Conservation (phyloP, 75 land plant species). For the Pinus albicaulis region DNA sequence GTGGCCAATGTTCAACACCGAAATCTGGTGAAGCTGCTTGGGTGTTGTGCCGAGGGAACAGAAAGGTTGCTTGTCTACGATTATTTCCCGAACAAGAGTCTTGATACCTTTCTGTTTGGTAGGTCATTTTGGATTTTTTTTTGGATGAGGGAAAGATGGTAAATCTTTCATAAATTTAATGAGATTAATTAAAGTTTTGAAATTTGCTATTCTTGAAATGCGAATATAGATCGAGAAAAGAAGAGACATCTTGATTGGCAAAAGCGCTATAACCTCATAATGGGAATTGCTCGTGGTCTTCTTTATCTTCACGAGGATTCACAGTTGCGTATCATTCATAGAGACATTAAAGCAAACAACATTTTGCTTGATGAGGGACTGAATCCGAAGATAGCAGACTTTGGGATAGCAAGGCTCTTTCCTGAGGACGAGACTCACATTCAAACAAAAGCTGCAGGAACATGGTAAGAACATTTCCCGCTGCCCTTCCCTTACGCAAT, state of each 20-base stretch:
- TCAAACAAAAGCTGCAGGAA: not conserved
- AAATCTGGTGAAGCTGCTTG: constrained; percentile 33
- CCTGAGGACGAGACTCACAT: not conserved
- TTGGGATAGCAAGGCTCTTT: not conserved
- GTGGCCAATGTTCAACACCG: constrained; percentile 25
- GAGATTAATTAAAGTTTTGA: not conserved
- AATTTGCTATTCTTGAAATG: no score
- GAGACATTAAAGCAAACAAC: constrained; percentile 1
- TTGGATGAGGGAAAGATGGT: no score
- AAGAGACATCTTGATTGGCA: not conserved
- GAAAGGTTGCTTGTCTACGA: constrained; percentile 36
- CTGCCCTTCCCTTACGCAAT: no score
- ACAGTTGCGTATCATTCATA: not conserved
- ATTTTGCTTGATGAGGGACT: not conserved
- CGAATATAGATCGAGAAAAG: not conserved
- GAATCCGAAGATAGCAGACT: constrained; percentile 11
- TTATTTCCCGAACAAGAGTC: constrained; percentile 39
- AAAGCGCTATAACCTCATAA: constrained; percentile 2
- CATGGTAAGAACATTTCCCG: not conserved
- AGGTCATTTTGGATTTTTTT: not conserved
- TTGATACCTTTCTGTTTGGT: constrained; percentile 6
- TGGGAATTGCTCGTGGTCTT: not conserved
- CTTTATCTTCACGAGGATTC: not conserved
- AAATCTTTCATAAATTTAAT: no score
- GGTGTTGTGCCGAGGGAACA: constrained; percentile 28